Conservation (phyloP, 441 rosid genomes). For the Monsonia emarginata region DNA sequence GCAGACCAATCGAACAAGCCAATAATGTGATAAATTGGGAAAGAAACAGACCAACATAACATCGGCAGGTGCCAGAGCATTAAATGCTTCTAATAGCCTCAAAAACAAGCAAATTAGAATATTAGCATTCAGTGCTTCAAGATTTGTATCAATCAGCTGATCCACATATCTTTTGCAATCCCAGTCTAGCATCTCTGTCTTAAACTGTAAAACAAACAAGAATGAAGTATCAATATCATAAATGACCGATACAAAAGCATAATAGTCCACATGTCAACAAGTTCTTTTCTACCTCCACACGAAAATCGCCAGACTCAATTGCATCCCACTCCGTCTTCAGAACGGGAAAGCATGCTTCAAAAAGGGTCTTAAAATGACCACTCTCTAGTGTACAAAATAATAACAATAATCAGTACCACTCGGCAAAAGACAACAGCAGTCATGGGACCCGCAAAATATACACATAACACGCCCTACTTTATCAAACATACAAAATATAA, state of each 20-base stretch:
- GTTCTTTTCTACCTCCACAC: slow-evolving; percentile 37
- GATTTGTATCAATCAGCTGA: slow-evolving; percentile 42
- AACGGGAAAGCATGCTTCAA: slow-evolving; percentile 63
- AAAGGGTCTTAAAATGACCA: slow-evolving; percentile 35
- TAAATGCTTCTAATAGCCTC: slow-evolving; percentile 52
- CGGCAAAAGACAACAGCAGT: neutral
- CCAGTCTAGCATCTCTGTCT: slow-evolving; percentile 38
- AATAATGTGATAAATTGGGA: slow-evolving; percentile 8
- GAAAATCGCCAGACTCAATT: slow-evolving; percentile 30
- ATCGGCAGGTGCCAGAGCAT: slow-evolving; percentile 31
- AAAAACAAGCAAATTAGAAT: slow-evolving; percentile 57
- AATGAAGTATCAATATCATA: neutral
- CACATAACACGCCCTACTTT: neutral
- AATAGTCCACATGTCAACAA: slow-evolving; percentile 18
- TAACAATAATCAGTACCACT: neutral
- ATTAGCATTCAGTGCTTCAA: slow-evolving; percentile 35
- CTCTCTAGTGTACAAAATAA: slow-evolving; percentile 34
- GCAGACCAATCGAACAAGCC: slow-evolving; percentile 9
- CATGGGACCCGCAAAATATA: neutral
- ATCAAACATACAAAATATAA: neutral
- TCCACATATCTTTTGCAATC: slow-evolving; percentile 55
- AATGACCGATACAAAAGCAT: slow-evolving; percentile 3
- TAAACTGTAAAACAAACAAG: slow-evolving; percentile 37
- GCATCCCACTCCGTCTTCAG: slow-evolving; percentile 70
- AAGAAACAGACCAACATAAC: slow-evolving; percentile 43